Percentiles rank a stretch among this genome's conserved stretches.
Conservation (phyloP, 2,329 filamentous ascomycete genomes). For the Hortaea sp. region DNA sequence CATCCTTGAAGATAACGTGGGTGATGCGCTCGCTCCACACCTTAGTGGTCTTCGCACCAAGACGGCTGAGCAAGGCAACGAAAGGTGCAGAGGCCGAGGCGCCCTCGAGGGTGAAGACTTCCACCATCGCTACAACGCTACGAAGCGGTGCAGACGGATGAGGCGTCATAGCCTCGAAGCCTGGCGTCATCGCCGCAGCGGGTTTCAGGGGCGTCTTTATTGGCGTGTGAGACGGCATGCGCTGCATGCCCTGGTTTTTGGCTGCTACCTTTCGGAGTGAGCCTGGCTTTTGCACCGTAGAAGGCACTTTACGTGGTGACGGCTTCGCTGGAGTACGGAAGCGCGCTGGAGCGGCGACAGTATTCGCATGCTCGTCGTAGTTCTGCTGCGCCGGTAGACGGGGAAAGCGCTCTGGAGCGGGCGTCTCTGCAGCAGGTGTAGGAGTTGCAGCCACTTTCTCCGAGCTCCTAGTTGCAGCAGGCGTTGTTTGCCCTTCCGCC, state of each 20-base stretch:
- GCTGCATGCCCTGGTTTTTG: constrained; percentile 10
- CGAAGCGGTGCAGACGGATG: constrained; percentile 25
- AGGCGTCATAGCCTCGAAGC: constrained; percentile 24
- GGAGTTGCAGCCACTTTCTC: not conserved
- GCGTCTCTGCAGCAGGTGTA: not conserved
- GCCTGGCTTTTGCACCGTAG: constrained; percentile 17
- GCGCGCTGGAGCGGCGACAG: constrained; percentile 15
- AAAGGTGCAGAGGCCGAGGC: constrained; percentile 26
- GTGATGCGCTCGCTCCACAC: constrained; percentile 27
- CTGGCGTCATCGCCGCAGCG: constrained; percentile 15
- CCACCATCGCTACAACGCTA: constrained; percentile 25
- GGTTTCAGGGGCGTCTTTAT: constrained; percentile 22
- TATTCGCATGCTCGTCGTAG: constrained; percentile 11
- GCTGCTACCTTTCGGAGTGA: constrained; percentile 21
- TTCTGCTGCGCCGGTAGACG: not conserved
- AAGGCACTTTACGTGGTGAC: constrained; percentile 14
- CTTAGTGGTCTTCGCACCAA: constrained; percentile 27
- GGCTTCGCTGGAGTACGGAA: constrained; percentile 18
- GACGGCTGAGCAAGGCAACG: constrained; percentile 23
- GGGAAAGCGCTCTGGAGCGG: constrained; percentile 5
- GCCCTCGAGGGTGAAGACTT: constrained; percentile 27
- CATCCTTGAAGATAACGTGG: constrained; percentile 30
- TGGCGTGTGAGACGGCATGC: constrained; percentile 14
- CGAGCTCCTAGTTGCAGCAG: not conserved
- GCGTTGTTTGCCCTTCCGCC: not conserved